Percentiles rank a stretch among this genome's conserved stretches.
phyloP scores from a whole-genome alignment of 148 eudicot genomes.

The Arbutus unedo region DNA sequence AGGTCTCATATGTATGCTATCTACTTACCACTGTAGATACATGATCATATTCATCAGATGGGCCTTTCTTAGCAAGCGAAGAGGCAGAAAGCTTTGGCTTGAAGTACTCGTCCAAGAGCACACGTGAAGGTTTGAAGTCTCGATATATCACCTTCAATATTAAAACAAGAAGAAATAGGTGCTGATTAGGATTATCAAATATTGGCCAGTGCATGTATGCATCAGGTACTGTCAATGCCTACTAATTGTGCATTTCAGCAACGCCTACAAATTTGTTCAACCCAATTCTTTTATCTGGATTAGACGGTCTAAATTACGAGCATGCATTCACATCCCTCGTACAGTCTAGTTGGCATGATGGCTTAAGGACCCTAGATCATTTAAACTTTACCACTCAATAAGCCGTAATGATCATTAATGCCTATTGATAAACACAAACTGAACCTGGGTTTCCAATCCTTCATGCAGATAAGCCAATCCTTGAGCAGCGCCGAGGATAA shows the following conservation, averaged over 20 bases:
- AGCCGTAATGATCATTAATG: background rate
- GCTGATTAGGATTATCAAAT: too few species aligned
- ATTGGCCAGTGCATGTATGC: background rate
- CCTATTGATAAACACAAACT: slow-evolving; percentile 9
- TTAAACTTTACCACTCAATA: background rate
- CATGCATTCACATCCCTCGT: background rate
- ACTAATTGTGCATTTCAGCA: background rate
- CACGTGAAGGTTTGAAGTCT: slow-evolving; percentile 73
- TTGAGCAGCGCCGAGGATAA: slow-evolving; percentile 80
- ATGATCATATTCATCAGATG: slow-evolving; percentile 49
- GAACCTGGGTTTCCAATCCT: slow-evolving; percentile 70
- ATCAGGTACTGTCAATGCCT: background rate
- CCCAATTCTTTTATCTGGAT: background rate
- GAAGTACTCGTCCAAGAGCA: slow-evolving; percentile 62
- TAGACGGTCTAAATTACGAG: background rate
- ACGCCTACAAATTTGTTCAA: background rate
- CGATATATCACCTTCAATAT: slow-evolving; percentile 59
- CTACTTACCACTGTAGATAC: slow-evolving; percentile 71
- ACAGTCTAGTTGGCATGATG: background rate
- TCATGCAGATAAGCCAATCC: slow-evolving; percentile 79
- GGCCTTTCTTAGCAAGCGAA: slow-evolving; percentile 76
- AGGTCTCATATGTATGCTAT: background rate
- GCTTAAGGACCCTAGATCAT: background rate
- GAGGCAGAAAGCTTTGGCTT: slow-evolving; percentile 73
- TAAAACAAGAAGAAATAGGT: background rate